Percentiles rank a stretch among this genome's conserved stretches.
Conservation (phyloP, 2,329 filamentous ascomycete genomes). For the Stachybotrys chlorohalonatus region DNA sequence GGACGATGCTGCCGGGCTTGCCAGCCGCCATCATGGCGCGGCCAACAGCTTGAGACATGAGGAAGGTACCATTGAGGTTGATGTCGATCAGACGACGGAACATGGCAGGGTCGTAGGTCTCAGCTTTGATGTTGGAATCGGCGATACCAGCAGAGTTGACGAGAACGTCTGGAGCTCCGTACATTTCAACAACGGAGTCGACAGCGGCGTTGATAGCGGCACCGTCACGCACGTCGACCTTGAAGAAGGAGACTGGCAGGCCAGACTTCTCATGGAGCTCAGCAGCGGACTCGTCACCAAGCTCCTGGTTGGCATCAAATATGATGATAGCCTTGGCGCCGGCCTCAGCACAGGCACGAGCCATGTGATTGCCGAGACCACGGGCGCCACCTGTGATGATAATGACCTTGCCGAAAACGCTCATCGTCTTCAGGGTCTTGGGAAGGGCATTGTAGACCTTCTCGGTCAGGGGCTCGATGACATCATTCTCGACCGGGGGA, state of each 20-base stretch:
- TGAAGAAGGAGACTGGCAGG: conserved; percentile 67
- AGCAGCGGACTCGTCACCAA: conserved; percentile 60
- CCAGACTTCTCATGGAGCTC: conserved; percentile 65
- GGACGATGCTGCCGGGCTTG: conserved; percentile 64
- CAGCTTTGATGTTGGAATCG: conserved; percentile 76
- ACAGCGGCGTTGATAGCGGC: conserved; percentile 62
- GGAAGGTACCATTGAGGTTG: conserved; percentile 72
- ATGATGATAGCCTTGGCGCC: conserved; percentile 66
- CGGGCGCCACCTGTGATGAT: conserved; percentile 68
- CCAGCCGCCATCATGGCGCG: conserved; percentile 64
- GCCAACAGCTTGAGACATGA: conserved; percentile 65
- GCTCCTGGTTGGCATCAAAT: conserved; percentile 68
- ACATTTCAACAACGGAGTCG: conserved; percentile 53
- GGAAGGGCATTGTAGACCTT: conserved; percentile 48
- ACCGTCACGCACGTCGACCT: conserved; percentile 68
- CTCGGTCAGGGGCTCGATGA: conserved; percentile 41
- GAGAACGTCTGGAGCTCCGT: conserved; percentile 64
- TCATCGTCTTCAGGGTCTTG: conserved; percentile 60
- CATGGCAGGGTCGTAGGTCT: conserved; percentile 66
- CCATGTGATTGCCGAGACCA: conserved; percentile 72
- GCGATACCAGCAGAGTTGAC: conserved; percentile 75
- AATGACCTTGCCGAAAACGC: conserved; percentile 60
- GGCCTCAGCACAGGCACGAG: conserved; percentile 66
- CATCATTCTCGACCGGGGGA: conserved; percentile 33
- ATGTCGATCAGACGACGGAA: conserved; percentile 75